phyloP scores from a whole-genome alignment of 2,329 filamentous ascomycete species.

The Aspergillus phoenicis region DNA sequence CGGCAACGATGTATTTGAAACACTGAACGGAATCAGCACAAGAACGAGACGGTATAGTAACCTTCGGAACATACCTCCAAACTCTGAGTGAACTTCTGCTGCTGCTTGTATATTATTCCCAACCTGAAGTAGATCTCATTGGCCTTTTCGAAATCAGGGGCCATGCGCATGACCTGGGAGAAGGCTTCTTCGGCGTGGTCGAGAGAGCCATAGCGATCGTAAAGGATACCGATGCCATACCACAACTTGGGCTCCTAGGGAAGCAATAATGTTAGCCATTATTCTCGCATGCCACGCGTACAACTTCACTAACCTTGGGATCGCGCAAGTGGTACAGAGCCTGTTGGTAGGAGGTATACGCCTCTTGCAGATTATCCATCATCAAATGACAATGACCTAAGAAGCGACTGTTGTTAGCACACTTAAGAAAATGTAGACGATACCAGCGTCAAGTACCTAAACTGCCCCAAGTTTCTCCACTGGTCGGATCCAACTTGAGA shows the following conservation, averaged over 20 bases:
- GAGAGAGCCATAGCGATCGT: conserved; percentile 92
- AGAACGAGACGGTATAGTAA: background rate
- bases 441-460: conserved; percentile 64
- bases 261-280: conserved; percentile 12
- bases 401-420: conserved; percentile 19
- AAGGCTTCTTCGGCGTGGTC: conserved; percentile 98
- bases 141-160: conserved; percentile 95
- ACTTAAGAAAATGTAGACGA: background rate
- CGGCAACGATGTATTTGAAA: conserved; percentile 96
- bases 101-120: conserved; percentile 99
- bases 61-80: conserved; percentile 69
- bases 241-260: conserved; percentile 88
- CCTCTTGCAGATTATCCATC: conserved; percentile 97
- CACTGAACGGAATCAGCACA: conserved; percentile 60
- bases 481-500: conserved; percentile 81
- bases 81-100: conserved; percentile 89
- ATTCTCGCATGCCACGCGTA: background rate
- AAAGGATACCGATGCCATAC: conserved; percentile 98
- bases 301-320: conserved; percentile 70
- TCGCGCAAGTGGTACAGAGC: conserved; percentile 90
- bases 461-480: conserved; percentile 96
- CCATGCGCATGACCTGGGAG: conserved; percentile 98
- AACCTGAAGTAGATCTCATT: conserved; percentile 99
- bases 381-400: conserved; percentile 96
- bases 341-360: conserved; percentile 94